phyloP scores from a whole-genome alignment of 148 eudicot species.

The Mesembryanthemum crystallinum region DNA sequence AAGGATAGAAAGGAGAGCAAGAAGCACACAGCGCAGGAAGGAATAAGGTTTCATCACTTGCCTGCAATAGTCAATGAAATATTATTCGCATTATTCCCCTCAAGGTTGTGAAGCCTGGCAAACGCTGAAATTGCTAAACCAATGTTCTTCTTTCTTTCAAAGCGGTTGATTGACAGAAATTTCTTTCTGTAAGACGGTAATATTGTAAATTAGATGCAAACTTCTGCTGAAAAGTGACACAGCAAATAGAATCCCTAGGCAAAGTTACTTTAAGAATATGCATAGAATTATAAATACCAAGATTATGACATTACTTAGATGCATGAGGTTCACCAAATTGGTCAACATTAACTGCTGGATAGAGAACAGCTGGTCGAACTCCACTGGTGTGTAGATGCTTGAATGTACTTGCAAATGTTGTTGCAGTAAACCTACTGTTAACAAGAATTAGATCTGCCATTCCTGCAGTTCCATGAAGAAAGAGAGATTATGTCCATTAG shows the following conservation, averaged over 20 bases:
- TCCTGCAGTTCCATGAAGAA: slow-evolving; percentile 43
- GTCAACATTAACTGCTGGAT: slow-evolving; percentile 82
- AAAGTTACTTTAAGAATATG: slow-evolving; percentile 9
- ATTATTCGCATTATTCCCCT: slow-evolving; percentile 23
- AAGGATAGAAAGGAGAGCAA: neutral
- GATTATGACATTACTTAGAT: slow-evolving; percentile 57
- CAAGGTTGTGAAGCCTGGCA: slow-evolving; percentile 54
- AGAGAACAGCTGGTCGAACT: slow-evolving; percentile 75
- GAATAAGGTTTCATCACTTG: slow-evolving; percentile 22
- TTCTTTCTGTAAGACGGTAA: slow-evolving; percentile 47
- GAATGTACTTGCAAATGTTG: slow-evolving; percentile 85
- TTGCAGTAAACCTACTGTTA: slow-evolving; percentile 90
- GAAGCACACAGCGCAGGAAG: neutral
- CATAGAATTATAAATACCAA: slow-evolving; percentile 52
- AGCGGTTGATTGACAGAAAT: slow-evolving; percentile 89
- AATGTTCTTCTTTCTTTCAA: slow-evolving; percentile 93
- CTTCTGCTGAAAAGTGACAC: neutral
- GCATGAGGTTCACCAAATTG: slow-evolving; percentile 64
- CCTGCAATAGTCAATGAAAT: slow-evolving; percentile 79
- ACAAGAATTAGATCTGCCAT: slow-evolving; percentile 90
- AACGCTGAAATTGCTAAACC: slow-evolving; percentile 86
- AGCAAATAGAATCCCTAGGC: neutral
- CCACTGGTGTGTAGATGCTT: slow-evolving; percentile 61
- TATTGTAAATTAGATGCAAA: slow-evolving; percentile 4
- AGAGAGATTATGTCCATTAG: neutral